phyloP scores from a whole-genome alignment of 345 rosid species.

The Euphorbia tirucalli region DNA sequence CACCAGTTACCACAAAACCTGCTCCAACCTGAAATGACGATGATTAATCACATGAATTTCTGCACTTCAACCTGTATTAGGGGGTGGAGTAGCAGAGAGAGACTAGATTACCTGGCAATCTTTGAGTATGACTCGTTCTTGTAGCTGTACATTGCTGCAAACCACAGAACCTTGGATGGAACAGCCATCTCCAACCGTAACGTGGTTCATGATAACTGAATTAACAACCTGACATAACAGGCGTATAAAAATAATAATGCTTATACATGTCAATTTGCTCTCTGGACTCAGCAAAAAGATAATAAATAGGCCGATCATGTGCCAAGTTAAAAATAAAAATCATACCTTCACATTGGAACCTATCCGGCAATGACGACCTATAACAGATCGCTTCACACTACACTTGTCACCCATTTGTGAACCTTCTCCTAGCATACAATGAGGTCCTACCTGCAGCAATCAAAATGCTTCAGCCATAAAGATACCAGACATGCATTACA shows the following conservation, averaged over 20 bases:
- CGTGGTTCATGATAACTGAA: conserved; percentile 88
- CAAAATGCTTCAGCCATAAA: conserved; percentile 5
- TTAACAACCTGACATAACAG: conserved; percentile 64
- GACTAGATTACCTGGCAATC: conserved; percentile 71
- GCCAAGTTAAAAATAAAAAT: neutral
- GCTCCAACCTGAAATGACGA: conserved; percentile 62
- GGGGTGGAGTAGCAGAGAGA: neutral
- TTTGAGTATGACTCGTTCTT: conserved; percentile 74
- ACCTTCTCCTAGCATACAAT: conserved; percentile 93
- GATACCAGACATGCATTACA: no score
- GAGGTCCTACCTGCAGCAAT: conserved; percentile 74
- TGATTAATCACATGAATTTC: neutral
- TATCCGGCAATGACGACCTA: conserved; percentile 94
- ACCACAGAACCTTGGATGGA: conserved; percentile 88
- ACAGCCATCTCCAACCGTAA: conserved; percentile 87
- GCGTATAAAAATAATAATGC: neutral
- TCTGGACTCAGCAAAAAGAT: neutral
- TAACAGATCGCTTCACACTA: conserved; percentile 91
- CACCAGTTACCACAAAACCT: conserved; percentile 63
- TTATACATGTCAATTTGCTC: neutral
- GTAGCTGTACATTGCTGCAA: conserved; percentile 90
- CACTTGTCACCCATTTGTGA: conserved; percentile 96
- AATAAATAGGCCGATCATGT: neutral
- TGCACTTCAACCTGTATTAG: neutral
- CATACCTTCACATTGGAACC: conserved; percentile 95